Evolutionary conservation across 805 yeast genomes (phyloP), one percentile per base, ranked within the genome.

Genomic region (Yarrowia divulgata): DNA sequence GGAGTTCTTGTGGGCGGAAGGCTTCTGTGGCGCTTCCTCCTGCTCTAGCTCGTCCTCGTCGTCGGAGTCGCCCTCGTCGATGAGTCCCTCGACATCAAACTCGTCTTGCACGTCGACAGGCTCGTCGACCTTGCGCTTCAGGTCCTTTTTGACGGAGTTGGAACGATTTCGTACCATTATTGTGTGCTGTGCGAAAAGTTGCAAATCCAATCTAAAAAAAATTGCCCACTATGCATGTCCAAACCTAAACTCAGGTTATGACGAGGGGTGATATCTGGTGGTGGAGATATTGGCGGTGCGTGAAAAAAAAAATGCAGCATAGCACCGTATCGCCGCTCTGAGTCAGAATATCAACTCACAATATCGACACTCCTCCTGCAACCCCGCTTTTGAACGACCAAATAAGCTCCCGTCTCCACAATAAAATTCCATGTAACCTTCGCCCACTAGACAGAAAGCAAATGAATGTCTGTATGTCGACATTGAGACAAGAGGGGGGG

Each of bases 91-190:
- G 29, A 70, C 70, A 16, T 48, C 66, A 18, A 66, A 48, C 16
- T 69, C 72, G 34, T 72, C 72, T n/a, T 68, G 72, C 43, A 46
- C 72, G 42, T 69, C 66, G 19, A 52, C 67, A 3, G 39, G 52
- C 64, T 67, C 71, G 35, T 52, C 57, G 35, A 29, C 42, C 42
- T 69, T 69, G 39, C 70, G 58, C 58, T 70, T 71, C 35, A 63
- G 16, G 37, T 70, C 72, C 71, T 71, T 72, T 57, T 63, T 60
- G 34, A 60, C 66, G 42, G 66, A 60, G 52, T 60, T 60, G 52
- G 66, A 32, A 16, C 66, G 66, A 60, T 73, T 54, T 70, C 72
- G 71, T 60, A 70, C 74, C 74, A 71, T 73, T 43, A 43, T 60
- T 37, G 32, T 55, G 45, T 14, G 48, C n/a, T 46, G 54, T 45